Evolutionary conservation across 495 filamentous ascomycete genomes (phyloP).

Genomic region (Lophium mytilinum): DNA sequence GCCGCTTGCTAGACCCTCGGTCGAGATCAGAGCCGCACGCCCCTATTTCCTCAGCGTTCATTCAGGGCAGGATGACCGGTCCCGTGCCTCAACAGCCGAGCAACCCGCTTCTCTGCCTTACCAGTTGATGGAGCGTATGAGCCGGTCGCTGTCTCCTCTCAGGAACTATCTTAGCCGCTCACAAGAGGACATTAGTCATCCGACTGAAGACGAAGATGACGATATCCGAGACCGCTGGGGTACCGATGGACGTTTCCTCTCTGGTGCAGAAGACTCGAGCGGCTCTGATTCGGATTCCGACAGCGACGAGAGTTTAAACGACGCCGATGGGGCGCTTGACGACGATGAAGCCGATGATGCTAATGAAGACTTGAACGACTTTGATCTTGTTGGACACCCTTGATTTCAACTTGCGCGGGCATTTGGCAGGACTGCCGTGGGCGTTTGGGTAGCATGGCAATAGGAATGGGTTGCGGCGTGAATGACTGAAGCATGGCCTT

Average conservation of each 20-base stretch:
- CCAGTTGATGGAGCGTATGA: slow-evolving; percentile 31
- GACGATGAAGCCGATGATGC: slow-evolving; percentile 25
- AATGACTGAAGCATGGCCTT: too few relatives aligned
- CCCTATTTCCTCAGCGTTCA: not conserved
- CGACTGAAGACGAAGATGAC: slow-evolving; percentile 12
- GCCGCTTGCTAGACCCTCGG: not conserved
- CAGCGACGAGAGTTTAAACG: slow-evolving; percentile 22
- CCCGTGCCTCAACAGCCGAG: not conserved
- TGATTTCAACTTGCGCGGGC: not conserved
- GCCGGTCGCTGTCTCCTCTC: slow-evolving; percentile 12
- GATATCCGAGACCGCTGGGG: slow-evolving; percentile 25
- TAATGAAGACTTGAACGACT: slow-evolving; percentile 22
- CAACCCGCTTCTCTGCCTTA: slow-evolving; percentile 22
- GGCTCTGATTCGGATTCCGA: slow-evolving; percentile 21
- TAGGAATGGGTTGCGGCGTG: too few relatives aligned
- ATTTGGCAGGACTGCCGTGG: too few relatives aligned
- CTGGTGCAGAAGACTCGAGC: slow-evolving; percentile 24
- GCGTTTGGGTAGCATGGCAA: too few relatives aligned
- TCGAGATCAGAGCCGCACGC: not conserved
- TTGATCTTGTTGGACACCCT: slow-evolving; percentile 25
- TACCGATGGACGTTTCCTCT: slow-evolving; percentile 20
- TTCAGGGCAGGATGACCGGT: not conserved
- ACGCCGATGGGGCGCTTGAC: slow-evolving; percentile 23
- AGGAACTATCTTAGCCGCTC: slow-evolving; percentile 20
- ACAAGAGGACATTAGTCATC: slow-evolving; percentile 8